Conservation (phyloP, 108 stramenopile genomes). For the Nitzschia sp. region DNA sequence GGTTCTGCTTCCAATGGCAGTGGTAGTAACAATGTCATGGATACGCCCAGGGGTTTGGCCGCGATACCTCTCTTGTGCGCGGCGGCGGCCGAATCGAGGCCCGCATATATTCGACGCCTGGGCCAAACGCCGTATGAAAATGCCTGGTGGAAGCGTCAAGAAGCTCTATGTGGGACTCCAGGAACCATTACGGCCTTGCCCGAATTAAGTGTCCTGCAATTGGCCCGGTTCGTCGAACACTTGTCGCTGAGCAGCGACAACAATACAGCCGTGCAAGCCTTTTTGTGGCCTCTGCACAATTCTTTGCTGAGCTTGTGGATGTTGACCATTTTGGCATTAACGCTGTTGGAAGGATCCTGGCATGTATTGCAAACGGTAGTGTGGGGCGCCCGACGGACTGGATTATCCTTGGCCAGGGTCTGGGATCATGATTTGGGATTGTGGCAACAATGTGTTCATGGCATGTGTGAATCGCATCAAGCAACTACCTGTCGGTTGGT, state of each 20-base stretch:
- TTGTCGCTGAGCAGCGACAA: slow-evolving; percentile 39
- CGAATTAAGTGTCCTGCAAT: slow-evolving; percentile 51
- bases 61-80: slow-evolving; percentile 82
- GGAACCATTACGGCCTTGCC: slow-evolving; percentile 54
- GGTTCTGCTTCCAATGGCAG: neutral
- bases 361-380: slow-evolving; percentile 56
- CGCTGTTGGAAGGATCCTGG: slow-evolving; percentile 41
- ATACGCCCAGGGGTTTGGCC: slow-evolving; percentile 71
- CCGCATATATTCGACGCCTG: slow-evolving; percentile 72
- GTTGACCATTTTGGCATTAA: slow-evolving; percentile 56
- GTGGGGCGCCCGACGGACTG: slow-evolving; percentile 76
- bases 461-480: slow-evolving; percentile 73
- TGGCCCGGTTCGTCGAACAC: slow-evolving; percentile 60
- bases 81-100: slow-evolving; percentile 78
- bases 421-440: slow-evolving; percentile 62
- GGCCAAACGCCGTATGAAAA: slow-evolving; percentile 44
- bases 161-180: slow-evolving; percentile 61
- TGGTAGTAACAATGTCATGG: slow-evolving; percentile 9
- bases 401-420: slow-evolving; percentile 44
- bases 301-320: slow-evolving; percentile 75
- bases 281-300: slow-evolving; percentile 88
- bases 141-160: slow-evolving; percentile 88
- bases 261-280: slow-evolving; percentile 52
- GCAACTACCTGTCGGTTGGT: slow-evolving; percentile 63
- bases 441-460: slow-evolving; percentile 33